phyloP scores from a whole-genome alignment of 2,329 filamentous ascomycete genomes.

The Calonectria montana region DNA sequence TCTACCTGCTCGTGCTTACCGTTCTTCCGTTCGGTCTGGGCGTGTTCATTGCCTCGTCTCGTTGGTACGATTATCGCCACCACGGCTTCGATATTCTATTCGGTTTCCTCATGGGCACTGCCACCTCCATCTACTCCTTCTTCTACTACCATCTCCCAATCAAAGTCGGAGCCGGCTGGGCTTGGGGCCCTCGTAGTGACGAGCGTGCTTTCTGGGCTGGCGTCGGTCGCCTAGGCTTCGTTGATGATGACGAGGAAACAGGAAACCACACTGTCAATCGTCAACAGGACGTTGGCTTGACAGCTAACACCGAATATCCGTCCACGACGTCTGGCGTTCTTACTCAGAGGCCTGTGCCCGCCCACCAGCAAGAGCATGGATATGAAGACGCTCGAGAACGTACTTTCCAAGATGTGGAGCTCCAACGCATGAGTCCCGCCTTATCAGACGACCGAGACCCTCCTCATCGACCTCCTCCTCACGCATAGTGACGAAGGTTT shows the following conservation, averaged over 20 bases:
- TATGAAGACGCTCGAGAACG: constrained; percentile 9
- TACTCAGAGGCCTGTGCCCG: constrained; percentile 32
- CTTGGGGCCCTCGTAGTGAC: constrained; percentile 82
- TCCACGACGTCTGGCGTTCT: constrained; percentile 36
- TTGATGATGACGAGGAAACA: constrained; percentile 52
- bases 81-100: constrained; percentile 93
- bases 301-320: constrained; percentile 43
- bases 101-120: constrained; percentile 82
- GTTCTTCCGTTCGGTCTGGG: constrained; percentile 79
- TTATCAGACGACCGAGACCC: neutral
- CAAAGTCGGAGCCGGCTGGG: constrained; percentile 80
- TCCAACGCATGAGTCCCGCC: constrained; percentile 36
- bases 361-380: constrained; percentile 23
- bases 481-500: neutral
- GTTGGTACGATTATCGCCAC: constrained; percentile 90
- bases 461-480: constrained; percentile 2
- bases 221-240: constrained; percentile 70
- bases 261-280: constrained; percentile 10
- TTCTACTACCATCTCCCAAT: constrained; percentile 89
- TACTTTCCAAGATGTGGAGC: constrained; percentile 48
- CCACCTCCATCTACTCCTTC: constrained; percentile 80
- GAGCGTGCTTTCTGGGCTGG: constrained; percentile 84
- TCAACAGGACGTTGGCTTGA: constrained; percentile 38
- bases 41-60: constrained; percentile 84
- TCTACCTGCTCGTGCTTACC: constrained; percentile 79